Conservation (phyloP, 1,139 yeast genomes). For the Candida freyschussii region DNA sequence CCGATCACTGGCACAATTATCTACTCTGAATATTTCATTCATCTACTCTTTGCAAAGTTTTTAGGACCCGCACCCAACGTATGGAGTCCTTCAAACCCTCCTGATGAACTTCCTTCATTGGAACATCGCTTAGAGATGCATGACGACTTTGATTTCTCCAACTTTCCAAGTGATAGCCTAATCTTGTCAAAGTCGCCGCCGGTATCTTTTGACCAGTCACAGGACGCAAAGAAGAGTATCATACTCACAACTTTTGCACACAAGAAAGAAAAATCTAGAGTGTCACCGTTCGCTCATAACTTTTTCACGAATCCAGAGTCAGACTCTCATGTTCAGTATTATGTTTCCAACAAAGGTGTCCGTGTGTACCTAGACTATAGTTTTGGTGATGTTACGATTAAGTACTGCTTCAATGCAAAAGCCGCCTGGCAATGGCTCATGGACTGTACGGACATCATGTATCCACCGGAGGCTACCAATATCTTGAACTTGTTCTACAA, state of each 20-base stretch:
- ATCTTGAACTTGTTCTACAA: slow-evolving; percentile 54
- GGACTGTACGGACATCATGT: slow-evolving; percentile 78
- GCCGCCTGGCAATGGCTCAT: slow-evolving; percentile 81
- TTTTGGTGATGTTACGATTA: slow-evolving; percentile 31
- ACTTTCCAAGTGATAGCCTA: slow-evolving; percentile 3
- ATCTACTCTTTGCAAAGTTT: slow-evolving; percentile 56
- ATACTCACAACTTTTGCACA: neutral
- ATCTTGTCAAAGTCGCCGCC: neutral
- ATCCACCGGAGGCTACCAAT: slow-evolving; percentile 53
- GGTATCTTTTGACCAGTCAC: neutral
- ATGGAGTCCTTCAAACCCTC: slow-evolving; percentile 52
- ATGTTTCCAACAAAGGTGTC: slow-evolving; percentile 62
- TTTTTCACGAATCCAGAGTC: slow-evolving; percentile 89
- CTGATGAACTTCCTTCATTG: slow-evolving; percentile 37
- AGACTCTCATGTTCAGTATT: slow-evolving; percentile 76
- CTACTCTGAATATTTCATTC: slow-evolving; percentile 61
- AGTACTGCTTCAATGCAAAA: slow-evolving; percentile 64
- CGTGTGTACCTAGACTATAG: slow-evolving; percentile 46
- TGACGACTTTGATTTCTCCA: slow-evolving; percentile 27
- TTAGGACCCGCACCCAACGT: slow-evolving; percentile 67
- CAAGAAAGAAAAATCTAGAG: slow-evolving; percentile 21
- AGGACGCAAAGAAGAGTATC: neutral
- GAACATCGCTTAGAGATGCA: slow-evolving; percentile 28
- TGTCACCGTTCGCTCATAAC: slow-evolving; percentile 70
- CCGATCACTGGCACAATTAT: slow-evolving; percentile 54